Percentiles rank a stretch among this genome's conserved stretches.
These are phyloP conservation scores for Tilletiaria anomala DNA, from an alignment of 1,284 basidiomycete species.

Conservation along the genomic window DNA sequence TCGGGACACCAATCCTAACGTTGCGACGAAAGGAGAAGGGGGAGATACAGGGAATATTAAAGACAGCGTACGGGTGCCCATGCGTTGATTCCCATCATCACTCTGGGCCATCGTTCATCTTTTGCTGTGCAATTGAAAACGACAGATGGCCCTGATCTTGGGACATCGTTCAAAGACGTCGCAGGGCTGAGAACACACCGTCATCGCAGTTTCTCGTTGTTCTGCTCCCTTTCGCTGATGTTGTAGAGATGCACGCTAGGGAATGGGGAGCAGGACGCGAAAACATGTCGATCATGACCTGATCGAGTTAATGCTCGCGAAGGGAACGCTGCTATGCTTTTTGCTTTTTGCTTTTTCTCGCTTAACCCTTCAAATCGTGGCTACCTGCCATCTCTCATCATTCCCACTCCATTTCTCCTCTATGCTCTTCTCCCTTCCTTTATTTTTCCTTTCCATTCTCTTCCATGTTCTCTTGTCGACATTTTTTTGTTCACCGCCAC, in stretches of 20 bases:
- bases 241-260: not conserved
- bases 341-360: conserved; percentile 13
- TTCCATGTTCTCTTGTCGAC: not conserved
- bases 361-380: not conserved
- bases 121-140: too few species aligned
- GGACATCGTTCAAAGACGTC: too few species aligned
- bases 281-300: too few species aligned
- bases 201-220: not conserved
- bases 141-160: too few species aligned
- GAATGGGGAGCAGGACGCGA: conserved; percentile 2
- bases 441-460: not conserved
- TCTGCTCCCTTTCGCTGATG: not conserved
- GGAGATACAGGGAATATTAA: too few species aligned
- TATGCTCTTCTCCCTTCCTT: not conserved
- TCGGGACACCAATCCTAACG: too few species aligned
- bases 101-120: too few species aligned
- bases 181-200: conserved; percentile 22
- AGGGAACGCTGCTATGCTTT: too few species aligned
- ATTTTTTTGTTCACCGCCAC: not conserved
- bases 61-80: too few species aligned
- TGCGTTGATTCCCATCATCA: too few species aligned
- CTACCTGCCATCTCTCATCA: not conserved
- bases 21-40: too few species aligned
- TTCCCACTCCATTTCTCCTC: conserved; percentile 13
- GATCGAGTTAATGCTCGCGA: conserved; percentile 41